Evolutionary conservation across 208 protist species (phyloP), one percentile per base, ranked within the genome.

Genomic region (Acanthamoeba sp.): DNA sequence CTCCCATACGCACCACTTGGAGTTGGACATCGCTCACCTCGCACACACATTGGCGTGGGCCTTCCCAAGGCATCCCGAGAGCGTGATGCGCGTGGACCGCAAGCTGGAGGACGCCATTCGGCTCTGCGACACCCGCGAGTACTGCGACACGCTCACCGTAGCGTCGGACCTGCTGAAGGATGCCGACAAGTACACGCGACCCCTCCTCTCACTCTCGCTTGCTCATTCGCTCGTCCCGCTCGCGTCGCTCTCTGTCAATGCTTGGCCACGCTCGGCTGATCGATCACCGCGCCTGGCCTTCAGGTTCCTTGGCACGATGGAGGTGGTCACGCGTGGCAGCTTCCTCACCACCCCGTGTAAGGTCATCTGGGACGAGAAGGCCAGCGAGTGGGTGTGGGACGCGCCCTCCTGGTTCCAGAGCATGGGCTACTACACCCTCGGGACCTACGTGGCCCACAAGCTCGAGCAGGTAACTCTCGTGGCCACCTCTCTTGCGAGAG

Each of bases 341-440:
- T 93, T 93, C 69, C 89, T 93, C 45, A 80, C 38, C 12, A 64
- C 6, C 16, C 89, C 89, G 20, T 42, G 29, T 64, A 59, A 48
- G 59, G 89, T 93, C 3, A 69, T 1, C n/a, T 93, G 89, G 89
- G 69, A 93, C 48, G 89, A 93, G 32, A 93, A 82, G 50, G 22
- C 36, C n/a, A 50, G 52, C 20, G 52, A 91, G 40, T 93, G 89
- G 89, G 64, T 93, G 29, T 93, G 89, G 89, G 89, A 93, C 24
- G 34, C 12, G 20, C 89, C 89, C 42, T 59, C 89, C 0, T 93
- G 89, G 89, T 93, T 93, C 50, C 24, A 76, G 40, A 38, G 66
- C 66, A 93, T 93, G 89, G 89, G 89, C 64, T 93, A 57, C 48
- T 93, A 93, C 89, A 93, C 48, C 16, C 89, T 93, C 52, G 89